Base-by-base conservation (phyloP, 495 filamentous ascomycete species). In the Hypoxylon cercidicola region DNA sequence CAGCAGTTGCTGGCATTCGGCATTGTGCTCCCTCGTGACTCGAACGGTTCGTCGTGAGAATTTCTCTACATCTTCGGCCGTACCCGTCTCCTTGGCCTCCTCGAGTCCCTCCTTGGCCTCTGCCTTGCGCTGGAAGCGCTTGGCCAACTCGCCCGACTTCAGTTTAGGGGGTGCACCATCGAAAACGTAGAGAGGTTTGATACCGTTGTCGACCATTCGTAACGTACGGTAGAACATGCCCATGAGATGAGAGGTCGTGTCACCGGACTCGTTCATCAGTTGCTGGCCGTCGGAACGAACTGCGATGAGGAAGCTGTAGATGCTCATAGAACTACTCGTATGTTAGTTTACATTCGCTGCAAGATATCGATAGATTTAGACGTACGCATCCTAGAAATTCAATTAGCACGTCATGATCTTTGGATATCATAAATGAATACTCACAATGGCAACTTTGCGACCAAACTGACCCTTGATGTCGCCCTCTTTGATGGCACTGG, bases 401-500 rank as follows among this genome's bases (percentile, higher is more conserved):
- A 35, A 5, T 71, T 57, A 70, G 65, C 25, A 54, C 48, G 37
- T 53, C 8, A 30, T 45, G 30, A 0, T 41, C 15, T 35, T 32
- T 13, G 21, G 1, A 49, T 21, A 12, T 45, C n/a, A n/a, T 15
- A 15, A 63, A 44, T 15, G 34, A 21, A 13, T 23, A 84, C 91
- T 73, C 83, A 95, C 92, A 77, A 97, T 98, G 35, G 93, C 94
- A 62, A 98, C 92, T 77, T 97, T 99, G 66, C 95, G 88, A 64
- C 95, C 95, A 69, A 99, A 99, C 43, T 98, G 96, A 59, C 92
- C 93, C 78, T 98, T 99, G 79, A 99, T 98, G 64, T 99, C 96
- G 50, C 95, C 93, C 57, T 90, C 86, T 75, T 96, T 97, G 81
- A 97, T 85, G n/a, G 95, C 90, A 81, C 93, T 91, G 20, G 94